Evolutionary conservation across 2,329 filamentous ascomycete genomes (phyloP), one percentile per base, ranked within the genome.

Genomic region (Teratosphaeria destructans): DNA sequence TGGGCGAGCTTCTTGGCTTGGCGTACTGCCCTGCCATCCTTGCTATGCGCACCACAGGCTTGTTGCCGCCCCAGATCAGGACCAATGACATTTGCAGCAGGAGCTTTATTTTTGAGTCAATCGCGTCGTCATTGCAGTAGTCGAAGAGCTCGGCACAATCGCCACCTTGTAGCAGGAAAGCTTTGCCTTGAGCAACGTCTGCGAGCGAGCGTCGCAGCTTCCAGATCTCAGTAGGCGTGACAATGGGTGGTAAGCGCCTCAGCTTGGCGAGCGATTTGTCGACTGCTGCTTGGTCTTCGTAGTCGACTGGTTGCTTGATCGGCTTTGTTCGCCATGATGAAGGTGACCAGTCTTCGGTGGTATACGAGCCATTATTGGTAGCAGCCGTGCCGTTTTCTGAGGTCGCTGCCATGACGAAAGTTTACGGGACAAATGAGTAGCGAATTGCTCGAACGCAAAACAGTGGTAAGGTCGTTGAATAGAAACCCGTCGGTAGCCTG

Each of bases 1-100:
- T 92, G 0, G 93, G 89, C 67, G 87, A 95, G 3, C 90, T 96
- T 59, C 94, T 81, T 2, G 93, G 94, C 77, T 99, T 99, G 34
- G 94, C 94, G 71, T 96, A 99, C 79, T 99, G 94, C 3, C 94
- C 94, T 12, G 94, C 94, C 85, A 97, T 96, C 62, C 94, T 85
- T 16, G 90, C 94, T 69, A 99, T 95, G 66, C 94, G 85, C 55
- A 99, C 90, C 3, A 99, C 91, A 5, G 89, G 89, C 70, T 86
- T 86, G 68, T 86, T 85, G 27, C 81, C 80, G 43, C 90, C 94
- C 87, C 92, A 96, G 73, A 97, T 92, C 61, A 99, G 81, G 1
- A 99, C 90, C 67, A 99, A 78, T 65, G 90, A 95, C 93, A 99
- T 97, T 77, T 99, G 94, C 61, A 99, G 79, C 34, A 99, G 82